Evolutionary conservation across 768 basidiomycete species (phyloP), one percentile per base, ranked within the genome.

Genomic region (Mycena albidolilacea): DNA sequence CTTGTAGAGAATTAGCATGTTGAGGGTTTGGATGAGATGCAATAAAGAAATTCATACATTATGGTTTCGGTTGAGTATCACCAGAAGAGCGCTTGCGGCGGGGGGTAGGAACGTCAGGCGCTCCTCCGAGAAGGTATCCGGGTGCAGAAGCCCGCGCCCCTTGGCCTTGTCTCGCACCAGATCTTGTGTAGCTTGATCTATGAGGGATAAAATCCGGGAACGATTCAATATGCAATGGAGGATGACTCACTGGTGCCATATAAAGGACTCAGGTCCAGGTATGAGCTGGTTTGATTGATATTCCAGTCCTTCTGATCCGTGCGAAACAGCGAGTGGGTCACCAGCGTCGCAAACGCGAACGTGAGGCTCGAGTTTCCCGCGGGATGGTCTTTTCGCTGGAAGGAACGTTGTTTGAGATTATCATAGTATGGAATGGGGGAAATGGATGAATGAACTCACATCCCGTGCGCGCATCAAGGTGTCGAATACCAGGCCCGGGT

Each of bases 301-400:
- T 80, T 83, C 74, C 80, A 82, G 72, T 89, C 84, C 3, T 76
- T 70, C 12, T 77, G 79, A 73, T 87, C 82, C 1, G 90, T 89
- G 43, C 86, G 80, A 84, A 90, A 92, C 12, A 91, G 79, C 7
- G 84, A 86, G 79, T 92, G 92, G 60, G 88, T 91, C 69, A 93
- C 85, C 48, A 92, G 81, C 38, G 90, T 84, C 2, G 92, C 93
- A 73, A 91, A 92, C 2, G 92, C 90, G 75, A 93, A 93, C 75
- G 90, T 88, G 57, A 91, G 76, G 76, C 86, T 88, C 19, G 90
- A 92, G 71, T 90, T 85, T 30, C 92, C 92, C 8, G 86, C 87
- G 3, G 87, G 84, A 77, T 91, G 90, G 21, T 83, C 78, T 54
- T 81, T 71, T 70, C 81, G 83, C 78, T 85, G 74, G 8, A 69